Evolutionary conservation across 345 rosid genomes (phyloP), one percentile per base, ranked within the genome.

Genomic region (Lumnitzera racemosa): DNA sequence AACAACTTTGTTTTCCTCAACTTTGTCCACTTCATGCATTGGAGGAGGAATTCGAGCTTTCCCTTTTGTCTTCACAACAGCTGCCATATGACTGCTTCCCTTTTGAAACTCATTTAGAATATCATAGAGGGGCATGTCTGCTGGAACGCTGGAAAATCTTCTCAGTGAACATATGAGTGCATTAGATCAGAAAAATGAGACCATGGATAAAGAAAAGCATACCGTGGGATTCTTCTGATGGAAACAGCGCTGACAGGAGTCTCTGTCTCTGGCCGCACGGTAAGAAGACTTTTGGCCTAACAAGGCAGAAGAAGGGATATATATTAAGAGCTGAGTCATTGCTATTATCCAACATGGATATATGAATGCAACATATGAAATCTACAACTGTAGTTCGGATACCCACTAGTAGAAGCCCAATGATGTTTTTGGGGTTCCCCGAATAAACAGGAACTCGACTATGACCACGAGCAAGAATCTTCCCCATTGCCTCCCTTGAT

Each of bases 11-110:
- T 65, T 80, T 66, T 70, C 87, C 61, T 73, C 76, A 11, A 53
- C 7, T 51, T 69, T 73, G 64, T 67, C 89, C 55, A 74, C 84
- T 46, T 64, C 75, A 15, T 53, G 49, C 47, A 73, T 64, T 16
- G 75, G 67, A 15, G 63, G 75, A 73, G 66, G 71, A 63, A 59
- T 63, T 78, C 80, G 84, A 67, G 46, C 60, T 72, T 84, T 89
- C 47, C 79, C 88, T 55, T 81, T 87, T 50, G 79, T 77, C 75
- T 79, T 87, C 63, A 90, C 99, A 67, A 94, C 96, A 66, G 99
- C 99, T 24, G 99, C 99, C 99, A 94, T 94, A 70, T 94, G 99
- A 76, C 99, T 94, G 79, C 99, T 94, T 14, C 99, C 99, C 76
- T 94, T 90, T 71, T 94, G 99, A 75, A 94, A 94, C 78, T 94